Evolutionary conservation across 768 basidiomycete genomes (phyloP), one percentile per base, ranked within the genome.

Genomic region (Pleurotus eryngii): DNA sequence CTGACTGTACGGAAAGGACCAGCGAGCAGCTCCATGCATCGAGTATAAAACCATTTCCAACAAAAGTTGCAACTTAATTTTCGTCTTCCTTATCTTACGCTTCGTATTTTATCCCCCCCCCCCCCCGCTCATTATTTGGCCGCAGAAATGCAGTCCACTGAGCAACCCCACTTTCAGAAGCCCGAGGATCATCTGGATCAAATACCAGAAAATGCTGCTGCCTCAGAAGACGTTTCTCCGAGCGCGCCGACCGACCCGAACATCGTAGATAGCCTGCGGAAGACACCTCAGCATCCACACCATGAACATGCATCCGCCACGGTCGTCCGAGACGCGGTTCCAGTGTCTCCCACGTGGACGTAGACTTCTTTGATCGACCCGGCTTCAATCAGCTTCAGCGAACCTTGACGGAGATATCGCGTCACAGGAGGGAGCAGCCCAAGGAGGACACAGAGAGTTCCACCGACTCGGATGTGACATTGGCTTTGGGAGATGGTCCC

Each of bases 361-460:
- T 78, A 17, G 80, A 74, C 26, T 75, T 72, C 58, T 81, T 82
- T 56, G 81, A 83, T 64, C 78, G 76, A 1, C 60, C 57, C 18
- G 82, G 79, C 18, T 71, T 82, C 18, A 51, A 66, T 15, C 59
- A 62, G 27, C 65, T 71, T 27, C 64, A 60, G 27, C 65, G 67
- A 37, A 63, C 64, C 1, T 59, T 69, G 30, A 62, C 66, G 3
- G 39, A 61, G 0, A 59, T 61, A 7, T 55, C 62, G 2, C 50
- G 59, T 11, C 57, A 58, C 4, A 39, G 56, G 14, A 35, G 8
- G 35, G 39, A 49, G 20, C 35, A 50, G 40, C 47, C 45, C 4
- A 42, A 45, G 1, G 22, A 20, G 1, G 4, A 43, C 3, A 7
- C 22, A 8, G 35, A 37, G 14, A n/a, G 18, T 8, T 64, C 63